Percentiles rank a stretch among this genome's conserved stretches.
These are phyloP conservation scores for Alloascoidea africana DNA, from an alignment of 805 yeast genomes.

Conservation along the genomic window DNA sequence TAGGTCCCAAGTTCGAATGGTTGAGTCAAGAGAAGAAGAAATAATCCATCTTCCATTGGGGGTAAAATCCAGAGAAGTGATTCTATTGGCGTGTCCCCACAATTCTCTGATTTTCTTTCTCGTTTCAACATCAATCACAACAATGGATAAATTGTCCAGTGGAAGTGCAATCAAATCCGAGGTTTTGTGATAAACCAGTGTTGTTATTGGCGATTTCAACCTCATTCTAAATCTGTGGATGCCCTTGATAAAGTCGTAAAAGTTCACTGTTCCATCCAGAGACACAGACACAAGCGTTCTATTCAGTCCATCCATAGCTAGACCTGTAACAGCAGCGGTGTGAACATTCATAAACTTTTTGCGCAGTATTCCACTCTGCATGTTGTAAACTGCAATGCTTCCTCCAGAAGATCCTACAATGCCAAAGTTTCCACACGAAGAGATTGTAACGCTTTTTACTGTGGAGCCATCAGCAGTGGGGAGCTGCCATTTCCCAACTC, in stretches of 20 bases:
- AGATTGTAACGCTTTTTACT: conserved; percentile 62
- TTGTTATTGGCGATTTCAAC: conserved; percentile 65
- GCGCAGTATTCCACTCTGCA: conserved; percentile 81
- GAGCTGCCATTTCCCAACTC: conserved; percentile 63
- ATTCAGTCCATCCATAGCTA: conserved; percentile 84
- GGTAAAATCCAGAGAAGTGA: conserved; percentile 78
- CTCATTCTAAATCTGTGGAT: conserved; percentile 49
- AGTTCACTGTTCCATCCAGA: conserved; percentile 78
- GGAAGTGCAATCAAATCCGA: conserved; percentile 80
- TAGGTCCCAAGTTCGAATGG: conserved; percentile 91
- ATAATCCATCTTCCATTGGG: conserved; percentile 95
- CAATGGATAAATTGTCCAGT: conserved; percentile 73
- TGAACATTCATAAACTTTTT: conserved; percentile 49
- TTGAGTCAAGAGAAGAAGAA: conserved; percentile 68
- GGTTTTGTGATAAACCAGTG: conserved; percentile 60
- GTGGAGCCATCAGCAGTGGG: conserved; percentile 64
- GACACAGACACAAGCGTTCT: conserved; percentile 77
- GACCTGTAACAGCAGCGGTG: conserved; percentile 64
- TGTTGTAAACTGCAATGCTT: conserved; percentile 69
- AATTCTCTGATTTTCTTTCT: conserved; percentile 74
- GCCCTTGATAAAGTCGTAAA: conserved; percentile 69
- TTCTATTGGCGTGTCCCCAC: conserved; percentile 80
- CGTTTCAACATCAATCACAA: conserved; percentile 69
- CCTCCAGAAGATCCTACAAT: conserved; percentile 83
- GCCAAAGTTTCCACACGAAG: conserved; percentile 93